phyloP scores from a whole-genome alignment of 1,139 yeast genomes.

The Pichia sp. region DNA sequence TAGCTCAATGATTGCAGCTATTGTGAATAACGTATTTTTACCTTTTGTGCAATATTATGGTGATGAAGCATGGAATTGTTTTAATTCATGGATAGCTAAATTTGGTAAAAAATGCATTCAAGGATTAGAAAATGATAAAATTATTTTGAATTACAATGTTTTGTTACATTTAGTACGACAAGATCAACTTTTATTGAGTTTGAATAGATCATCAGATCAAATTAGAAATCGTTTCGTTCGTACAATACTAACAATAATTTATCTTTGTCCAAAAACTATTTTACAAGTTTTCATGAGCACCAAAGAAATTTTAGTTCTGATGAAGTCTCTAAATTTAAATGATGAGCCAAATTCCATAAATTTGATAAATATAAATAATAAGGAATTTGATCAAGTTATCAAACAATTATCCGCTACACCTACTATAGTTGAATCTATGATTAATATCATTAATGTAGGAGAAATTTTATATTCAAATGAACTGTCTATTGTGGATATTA shows the following conservation, averaged over 20 bases:
- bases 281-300: slow-evolving; percentile 21
- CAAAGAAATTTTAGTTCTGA: slow-evolving; percentile 23
- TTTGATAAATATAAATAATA: neutral
- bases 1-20: neutral
- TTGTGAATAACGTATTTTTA: slow-evolving; percentile 16
- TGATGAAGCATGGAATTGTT: slow-evolving; percentile 15
- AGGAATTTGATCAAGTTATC: slow-evolving; percentile 2
- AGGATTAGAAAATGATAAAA: slow-evolving; percentile 5
- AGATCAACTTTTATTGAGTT: slow-evolving; percentile 15
- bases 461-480: slow-evolving; percentile 40
- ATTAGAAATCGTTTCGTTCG: slow-evolving; percentile 15
- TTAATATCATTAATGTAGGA: slow-evolving; percentile 35
- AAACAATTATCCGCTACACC: neutral
- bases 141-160: slow-evolving; percentile 11
- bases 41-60: slow-evolving; percentile 18
- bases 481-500: slow-evolving; percentile 35
- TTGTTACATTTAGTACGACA: slow-evolving; percentile 19
- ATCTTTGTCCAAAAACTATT: slow-evolving; percentile 22
- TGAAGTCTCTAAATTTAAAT: slow-evolving; percentile 14
- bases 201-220: slow-evolving; percentile 2
- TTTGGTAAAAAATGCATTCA: slow-evolving; percentile 14
- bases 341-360: neutral
- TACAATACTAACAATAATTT: slow-evolving; percentile 19
- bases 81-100: slow-evolving; percentile 20
- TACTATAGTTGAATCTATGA: slow-evolving; percentile 19